Evolutionary conservation across 2,329 filamentous ascomycete species (phyloP).

Genomic region (Shiraia sp.): DNA sequence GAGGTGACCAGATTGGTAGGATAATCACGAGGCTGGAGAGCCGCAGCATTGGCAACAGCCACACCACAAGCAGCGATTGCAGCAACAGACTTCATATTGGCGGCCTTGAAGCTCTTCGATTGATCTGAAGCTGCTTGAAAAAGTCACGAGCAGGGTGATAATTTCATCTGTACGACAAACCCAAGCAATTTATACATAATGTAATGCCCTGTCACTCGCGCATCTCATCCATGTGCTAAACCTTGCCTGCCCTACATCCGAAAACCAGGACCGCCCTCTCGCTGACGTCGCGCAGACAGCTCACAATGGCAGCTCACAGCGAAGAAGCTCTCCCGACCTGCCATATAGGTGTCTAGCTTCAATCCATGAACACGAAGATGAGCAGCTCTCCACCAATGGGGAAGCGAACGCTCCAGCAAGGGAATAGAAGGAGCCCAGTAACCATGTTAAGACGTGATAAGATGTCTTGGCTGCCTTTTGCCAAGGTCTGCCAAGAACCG

Average conservation of each 20-base stretch:
- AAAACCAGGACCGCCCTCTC: conserved; percentile 12
- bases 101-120: conserved; percentile 8
- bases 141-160: conserved; percentile 1
- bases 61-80: conserved; percentile 24
- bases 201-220: not conserved
- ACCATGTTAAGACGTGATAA: conserved; percentile 33
- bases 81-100: conserved; percentile 28
- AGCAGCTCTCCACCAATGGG: conserved; percentile 15
- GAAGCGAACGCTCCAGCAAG: not conserved
- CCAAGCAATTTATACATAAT: conserved; percentile 16
- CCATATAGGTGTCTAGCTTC: conserved; percentile 17
- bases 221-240: conserved; percentile 1
- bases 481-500: conserved; percentile 20
- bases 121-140: not conserved
- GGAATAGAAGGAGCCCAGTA: conserved; percentile 17
- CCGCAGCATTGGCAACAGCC: conserved; percentile 21
- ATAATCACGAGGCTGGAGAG: conserved; percentile 25
- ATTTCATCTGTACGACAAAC: conserved; percentile 2
- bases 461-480: conserved; percentile 22
- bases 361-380: conserved; percentile 8
- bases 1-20: conserved; percentile 32
- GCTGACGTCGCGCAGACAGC: conserved; percentile 14
- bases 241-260: conserved; percentile 6
- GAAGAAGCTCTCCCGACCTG: conserved; percentile 18
- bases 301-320: conserved; percentile 12